These are phyloP conservation scores for Neurospora sp. DNA, from an alignment of 2,329 filamentous ascomycete species.

Conservation along the genomic window DNA sequence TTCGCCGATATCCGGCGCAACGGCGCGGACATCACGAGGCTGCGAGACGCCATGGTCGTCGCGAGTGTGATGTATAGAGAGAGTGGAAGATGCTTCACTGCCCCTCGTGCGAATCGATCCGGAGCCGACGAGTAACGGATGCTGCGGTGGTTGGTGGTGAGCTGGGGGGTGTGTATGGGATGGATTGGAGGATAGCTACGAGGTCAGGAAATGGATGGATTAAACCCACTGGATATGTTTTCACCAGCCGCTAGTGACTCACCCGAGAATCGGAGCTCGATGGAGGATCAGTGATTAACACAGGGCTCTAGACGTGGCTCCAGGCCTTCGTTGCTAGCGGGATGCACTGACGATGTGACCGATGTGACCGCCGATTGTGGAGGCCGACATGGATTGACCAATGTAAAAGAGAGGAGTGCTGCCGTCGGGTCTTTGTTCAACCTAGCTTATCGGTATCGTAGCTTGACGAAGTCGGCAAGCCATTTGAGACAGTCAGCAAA, in stretches of 20 bases:
- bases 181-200: background rate
- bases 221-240: conserved; percentile 6
- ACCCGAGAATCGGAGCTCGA: background rate
- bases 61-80: background rate
- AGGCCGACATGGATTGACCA: conserved; percentile 2
- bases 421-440: background rate
- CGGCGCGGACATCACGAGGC: conserved; percentile 30
- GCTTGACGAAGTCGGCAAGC: background rate
- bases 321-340: background rate
- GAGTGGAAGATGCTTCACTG: background rate
- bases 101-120: conserved; percentile 6
- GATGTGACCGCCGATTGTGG: conserved; percentile 5
- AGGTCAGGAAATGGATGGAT: background rate
- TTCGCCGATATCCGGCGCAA: conserved; percentile 22
- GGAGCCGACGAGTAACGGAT: conserved; percentile 4
- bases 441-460: background rate
- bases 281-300: background rate
- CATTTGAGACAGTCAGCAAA: background rate
- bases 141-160: background rate
- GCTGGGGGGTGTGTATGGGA: background rate
- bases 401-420: background rate
- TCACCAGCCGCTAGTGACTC: conserved; percentile 2
- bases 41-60: conserved; percentile 34
- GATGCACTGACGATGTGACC: conserved; percentile 1
- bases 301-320: background rate